Evolutionary conservation across 306 rosid genomes (phyloP).

Genomic region (Prosopis cineraria): DNA sequence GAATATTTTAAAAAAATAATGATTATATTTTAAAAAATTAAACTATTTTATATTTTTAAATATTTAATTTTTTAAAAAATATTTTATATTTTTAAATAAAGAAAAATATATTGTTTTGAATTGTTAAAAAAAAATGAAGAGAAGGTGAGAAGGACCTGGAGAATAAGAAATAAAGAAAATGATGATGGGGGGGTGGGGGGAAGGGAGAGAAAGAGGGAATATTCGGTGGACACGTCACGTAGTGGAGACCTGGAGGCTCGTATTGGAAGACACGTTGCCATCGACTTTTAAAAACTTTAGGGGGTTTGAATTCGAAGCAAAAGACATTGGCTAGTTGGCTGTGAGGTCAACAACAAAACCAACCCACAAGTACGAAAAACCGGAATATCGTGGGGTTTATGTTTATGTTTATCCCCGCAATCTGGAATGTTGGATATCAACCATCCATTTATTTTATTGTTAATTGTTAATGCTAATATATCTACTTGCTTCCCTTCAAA

Average conservation of each 20-base stretch:
- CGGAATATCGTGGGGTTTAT: not conserved
- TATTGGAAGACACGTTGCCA: not conserved
- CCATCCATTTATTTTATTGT: no score
- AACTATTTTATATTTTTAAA: no score
- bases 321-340: not conserved
- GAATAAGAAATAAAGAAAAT: not conserved
- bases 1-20: no score
- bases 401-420: no score
- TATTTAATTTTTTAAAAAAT: no score
- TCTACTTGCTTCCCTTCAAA: no score
- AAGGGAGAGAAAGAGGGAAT: not conserved
- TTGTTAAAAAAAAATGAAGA: no score
- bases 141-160: not conserved
- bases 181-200: not conserved
- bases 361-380: not conserved
- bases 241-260: not conserved
- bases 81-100: no score
- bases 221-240: not conserved
- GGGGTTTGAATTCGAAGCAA: not conserved
- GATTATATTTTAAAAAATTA: no score
- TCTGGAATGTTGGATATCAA: no score
- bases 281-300: not conserved
- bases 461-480: no score
- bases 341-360: not conserved
- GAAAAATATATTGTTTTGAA: no score